These are phyloP conservation scores for Ceratocystis huliohia DNA, from an alignment of 2,329 filamentous ascomycete genomes.

Conservation along the genomic window DNA sequence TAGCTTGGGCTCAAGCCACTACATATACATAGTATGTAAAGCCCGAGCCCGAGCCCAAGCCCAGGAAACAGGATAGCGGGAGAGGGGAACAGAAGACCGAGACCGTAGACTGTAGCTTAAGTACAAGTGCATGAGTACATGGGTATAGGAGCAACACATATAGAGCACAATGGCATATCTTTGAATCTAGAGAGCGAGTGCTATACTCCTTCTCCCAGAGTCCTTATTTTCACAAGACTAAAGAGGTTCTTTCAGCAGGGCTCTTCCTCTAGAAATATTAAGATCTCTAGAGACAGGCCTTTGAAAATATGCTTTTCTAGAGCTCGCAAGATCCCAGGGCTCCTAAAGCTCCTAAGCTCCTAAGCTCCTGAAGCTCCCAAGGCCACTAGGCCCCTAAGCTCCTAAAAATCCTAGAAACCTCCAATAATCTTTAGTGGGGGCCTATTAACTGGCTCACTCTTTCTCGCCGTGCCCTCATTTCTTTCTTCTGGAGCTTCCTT, in stretches of 20 bases:
- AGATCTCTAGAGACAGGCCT: too few species aligned
- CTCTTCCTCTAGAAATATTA: too few species aligned
- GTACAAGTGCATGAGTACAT: background rate
- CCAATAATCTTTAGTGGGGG: background rate
- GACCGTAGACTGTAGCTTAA: background rate
- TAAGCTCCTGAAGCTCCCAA: too few species aligned
- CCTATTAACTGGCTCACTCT: background rate
- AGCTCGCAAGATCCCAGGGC: too few species aligned
- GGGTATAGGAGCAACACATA: background rate
- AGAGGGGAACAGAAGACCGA: background rate
- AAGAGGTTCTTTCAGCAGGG: background rate
- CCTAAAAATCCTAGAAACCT: background rate
- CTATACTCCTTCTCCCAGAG: too few species aligned
- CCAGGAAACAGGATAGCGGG: constrained; percentile 5
- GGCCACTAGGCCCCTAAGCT: too few species aligned
- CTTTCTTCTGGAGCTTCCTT: background rate
- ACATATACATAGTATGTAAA: background rate
- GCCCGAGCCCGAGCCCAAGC: background rate
- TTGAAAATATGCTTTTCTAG: too few species aligned
- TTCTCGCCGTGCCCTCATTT: background rate
- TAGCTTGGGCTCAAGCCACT: too few species aligned
- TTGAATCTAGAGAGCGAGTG: too few species aligned
- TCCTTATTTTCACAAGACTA: too few species aligned
- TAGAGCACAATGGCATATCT: too few species aligned
- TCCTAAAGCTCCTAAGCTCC: too few species aligned